A percentile compares a stretch with the other conserved stretches of the same genome.
Conservation (phyloP, 495 filamentous ascomycete genomes). For the Delitschia confertaspora region DNA sequence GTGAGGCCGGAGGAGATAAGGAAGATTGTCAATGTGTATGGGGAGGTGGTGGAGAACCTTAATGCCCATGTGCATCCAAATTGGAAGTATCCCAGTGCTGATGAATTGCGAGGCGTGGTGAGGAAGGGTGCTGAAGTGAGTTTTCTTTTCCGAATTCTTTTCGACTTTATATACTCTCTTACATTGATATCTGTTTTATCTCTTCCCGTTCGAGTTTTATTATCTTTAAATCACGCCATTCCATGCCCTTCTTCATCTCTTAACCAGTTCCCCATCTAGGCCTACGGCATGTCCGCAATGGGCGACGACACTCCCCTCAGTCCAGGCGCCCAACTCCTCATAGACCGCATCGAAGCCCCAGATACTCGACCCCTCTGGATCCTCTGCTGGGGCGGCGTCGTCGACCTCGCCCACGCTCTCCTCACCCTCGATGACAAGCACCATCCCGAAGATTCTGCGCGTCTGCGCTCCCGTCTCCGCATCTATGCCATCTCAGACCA, state of each 20-base stretch:
- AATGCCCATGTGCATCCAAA: slow-evolving; percentile 36
- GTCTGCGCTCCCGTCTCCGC: slow-evolving; percentile 36
- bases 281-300: slow-evolving; percentile 21
- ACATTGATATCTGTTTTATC: too few relatives aligned
- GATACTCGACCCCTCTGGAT: slow-evolving; percentile 38
- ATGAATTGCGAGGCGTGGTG: slow-evolving; percentile 30
- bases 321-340: slow-evolving; percentile 35
- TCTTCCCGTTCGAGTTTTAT: too few relatives aligned
- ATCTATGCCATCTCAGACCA: slow-evolving; percentile 45
- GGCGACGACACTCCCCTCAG: slow-evolving; percentile 18
- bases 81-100: slow-evolving; percentile 33
- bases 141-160: background rate
- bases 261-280: slow-evolving; percentile 2
- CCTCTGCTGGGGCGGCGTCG: slow-evolving; percentile 43
- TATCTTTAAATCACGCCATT: too few relatives aligned
- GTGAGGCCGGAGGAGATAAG: slow-evolving; percentile 34
- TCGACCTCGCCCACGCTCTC: slow-evolving; percentile 40
- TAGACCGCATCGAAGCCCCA: slow-evolving; percentile 30
- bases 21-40: slow-evolving; percentile 39
- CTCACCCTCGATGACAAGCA: slow-evolving; percentile 31
- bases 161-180: too few relatives aligned
- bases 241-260: background rate
- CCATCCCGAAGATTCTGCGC: slow-evolving; percentile 28
- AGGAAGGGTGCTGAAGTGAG: slow-evolving; percentile 29
- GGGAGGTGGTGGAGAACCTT: slow-evolving; percentile 35